A percentile compares a stretch with the other conserved stretches of the same genome.
phyloP scores from a whole-genome alignment of 495 filamentous ascomycete species.

The Penicillium manginii region DNA sequence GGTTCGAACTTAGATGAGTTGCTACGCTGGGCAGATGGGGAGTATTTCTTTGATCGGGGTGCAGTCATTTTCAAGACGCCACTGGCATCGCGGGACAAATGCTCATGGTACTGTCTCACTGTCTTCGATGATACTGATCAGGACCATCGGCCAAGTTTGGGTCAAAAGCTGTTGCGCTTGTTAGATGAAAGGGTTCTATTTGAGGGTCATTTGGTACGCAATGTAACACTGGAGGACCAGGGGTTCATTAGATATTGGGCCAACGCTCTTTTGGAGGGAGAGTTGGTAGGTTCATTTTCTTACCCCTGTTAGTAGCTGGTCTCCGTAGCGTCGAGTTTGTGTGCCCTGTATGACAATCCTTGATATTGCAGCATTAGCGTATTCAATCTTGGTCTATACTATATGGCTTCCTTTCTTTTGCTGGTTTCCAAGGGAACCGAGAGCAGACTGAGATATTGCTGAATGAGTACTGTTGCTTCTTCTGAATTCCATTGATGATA shows the following conservation, averaged over 20 bases:
- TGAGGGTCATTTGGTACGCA: background rate
- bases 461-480: background rate
- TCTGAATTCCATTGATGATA: conserved; percentile 1
- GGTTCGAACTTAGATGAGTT: too few species aligned
- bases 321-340: too few species aligned
- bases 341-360: too few species aligned
- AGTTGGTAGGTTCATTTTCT: background rate
- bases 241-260: background rate
- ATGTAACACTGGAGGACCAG: background rate
- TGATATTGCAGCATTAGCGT: too few species aligned
- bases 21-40: too few species aligned
- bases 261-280: background rate
- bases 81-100: background rate
- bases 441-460: too few species aligned
- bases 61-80: background rate
- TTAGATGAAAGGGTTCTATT: background rate
- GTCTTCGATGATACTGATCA: background rate
- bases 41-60: background rate
- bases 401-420: too few species aligned
- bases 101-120: background rate
- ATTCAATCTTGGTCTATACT: too few species aligned
- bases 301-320: too few species aligned
- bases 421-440: background rate
- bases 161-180: background rate
- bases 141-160: background rate